Evolutionary conservation across 1,284 basidiomycete species (phyloP).

Genomic region (Trichosporon sp.): DNA sequence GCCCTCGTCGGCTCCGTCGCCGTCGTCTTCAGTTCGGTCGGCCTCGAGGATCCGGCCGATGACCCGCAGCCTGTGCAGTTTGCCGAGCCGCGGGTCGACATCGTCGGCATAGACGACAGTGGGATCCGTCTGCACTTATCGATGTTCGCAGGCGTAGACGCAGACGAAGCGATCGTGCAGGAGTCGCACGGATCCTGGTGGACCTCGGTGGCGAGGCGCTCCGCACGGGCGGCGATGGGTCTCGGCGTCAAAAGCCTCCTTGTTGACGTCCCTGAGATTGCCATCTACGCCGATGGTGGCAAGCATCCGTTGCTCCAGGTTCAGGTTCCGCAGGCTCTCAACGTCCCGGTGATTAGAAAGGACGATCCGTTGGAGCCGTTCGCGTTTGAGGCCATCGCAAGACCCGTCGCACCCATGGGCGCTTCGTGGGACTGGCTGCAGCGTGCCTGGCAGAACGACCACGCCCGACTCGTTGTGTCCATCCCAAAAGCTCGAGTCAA

Average conservation of each 20-base stretch:
- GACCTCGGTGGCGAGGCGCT: conserved; percentile 29
- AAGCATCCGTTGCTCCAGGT: conserved; percentile 27
- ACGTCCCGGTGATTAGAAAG: conserved; percentile 27
- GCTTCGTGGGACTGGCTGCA: conserved; percentile 36
- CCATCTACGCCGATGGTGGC: conserved; percentile 3
- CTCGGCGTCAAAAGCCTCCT: conserved; percentile 17
- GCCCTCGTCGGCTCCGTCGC: conserved; percentile 27
- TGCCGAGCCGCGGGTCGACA: conserved; percentile 18
- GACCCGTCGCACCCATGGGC: conserved; percentile 32
- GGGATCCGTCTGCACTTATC: conserved; percentile 39
- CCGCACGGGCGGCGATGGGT: conserved; percentile 21
- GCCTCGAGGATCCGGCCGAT: neutral
- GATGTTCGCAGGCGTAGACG: conserved; percentile 38
- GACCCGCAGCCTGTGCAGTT: conserved; percentile 5
- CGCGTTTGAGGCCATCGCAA: conserved; percentile 28
- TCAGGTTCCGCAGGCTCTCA: conserved; percentile 19
- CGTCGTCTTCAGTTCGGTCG: conserved; percentile 24
- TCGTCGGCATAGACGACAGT: conserved; percentile 41
- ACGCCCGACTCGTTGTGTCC: conserved; percentile 24
- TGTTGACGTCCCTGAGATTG: conserved; percentile 19
- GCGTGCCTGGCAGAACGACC: conserved; percentile 34
- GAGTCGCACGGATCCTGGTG: conserved; percentile 39
- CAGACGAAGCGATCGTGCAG: conserved; percentile 33
- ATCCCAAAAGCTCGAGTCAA: conserved; percentile 22
- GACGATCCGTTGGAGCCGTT: conserved; percentile 28